These are phyloP conservation scores for Penstemon newberryi DNA, from an alignment of 257 asterid species.

Conservation along the genomic window DNA sequence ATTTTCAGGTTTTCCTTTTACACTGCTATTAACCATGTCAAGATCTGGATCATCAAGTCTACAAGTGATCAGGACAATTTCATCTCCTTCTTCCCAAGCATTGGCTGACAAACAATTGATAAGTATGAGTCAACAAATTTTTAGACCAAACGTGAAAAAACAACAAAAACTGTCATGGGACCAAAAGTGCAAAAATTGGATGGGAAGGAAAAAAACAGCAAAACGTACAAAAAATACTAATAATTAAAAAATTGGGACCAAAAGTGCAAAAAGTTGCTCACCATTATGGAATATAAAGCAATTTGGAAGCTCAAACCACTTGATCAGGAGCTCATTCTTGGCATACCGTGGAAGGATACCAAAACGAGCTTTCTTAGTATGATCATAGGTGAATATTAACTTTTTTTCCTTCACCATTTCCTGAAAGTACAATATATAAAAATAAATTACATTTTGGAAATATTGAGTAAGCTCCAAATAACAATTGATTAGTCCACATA, in stretches of 20 bases:
- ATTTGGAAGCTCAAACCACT: conserved; percentile 97
- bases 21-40: conserved; percentile 66
- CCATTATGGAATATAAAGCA: conserved; percentile 98
- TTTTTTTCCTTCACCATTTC: conserved; percentile 91
- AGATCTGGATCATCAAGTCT: conserved; percentile 79
- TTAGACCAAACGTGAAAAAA: conserved; percentile 1
- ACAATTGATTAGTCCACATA: not conserved
- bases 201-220: not conserved
- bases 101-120: conserved; percentile 55
- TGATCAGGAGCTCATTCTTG: conserved; percentile 73
- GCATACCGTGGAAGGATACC: conserved; percentile 95
- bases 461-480: conserved; percentile 9
- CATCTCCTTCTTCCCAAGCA: conserved; percentile 99
- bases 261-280: conserved; percentile 38
- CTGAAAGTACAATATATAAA: conserved; percentile 40
- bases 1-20: conserved; percentile 68
- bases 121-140: not conserved
- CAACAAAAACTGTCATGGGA: not conserved
- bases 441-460: conserved; percentile 9
- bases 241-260: too few species aligned
- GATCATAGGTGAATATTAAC: conserved; percentile 64
- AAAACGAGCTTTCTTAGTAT: conserved; percentile 84
- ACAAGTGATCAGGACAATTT: conserved; percentile 86
- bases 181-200: not conserved
- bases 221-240: not conserved